Conservation (phyloP, 2,329 filamentous ascomycete genomes). For the Monosporascus sp. region DNA sequence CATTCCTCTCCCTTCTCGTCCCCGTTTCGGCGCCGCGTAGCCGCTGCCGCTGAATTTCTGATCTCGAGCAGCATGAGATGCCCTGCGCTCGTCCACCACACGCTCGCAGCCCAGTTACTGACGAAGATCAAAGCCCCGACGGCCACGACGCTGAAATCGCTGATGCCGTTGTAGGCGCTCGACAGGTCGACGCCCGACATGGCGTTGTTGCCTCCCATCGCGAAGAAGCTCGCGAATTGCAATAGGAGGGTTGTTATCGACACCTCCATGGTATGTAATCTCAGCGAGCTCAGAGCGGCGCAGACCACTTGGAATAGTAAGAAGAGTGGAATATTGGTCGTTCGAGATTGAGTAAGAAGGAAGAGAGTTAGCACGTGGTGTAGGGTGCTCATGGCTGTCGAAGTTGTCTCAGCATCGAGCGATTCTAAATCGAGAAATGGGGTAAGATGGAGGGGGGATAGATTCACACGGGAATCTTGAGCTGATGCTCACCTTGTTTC, state of each 20-base stretch:
- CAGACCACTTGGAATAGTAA: conserved; percentile 64
- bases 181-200: conserved; percentile 95
- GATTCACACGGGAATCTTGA: too few relatives aligned
- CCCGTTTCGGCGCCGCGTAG: conserved; percentile 6
- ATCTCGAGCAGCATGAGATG: conserved; percentile 52
- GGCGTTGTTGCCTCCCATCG: conserved; percentile 84
- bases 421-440: too few relatives aligned
- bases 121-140: conserved; percentile 83
- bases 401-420: too few relatives aligned
- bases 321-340: conserved; percentile 81
- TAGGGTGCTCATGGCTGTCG: conserved; percentile 38
- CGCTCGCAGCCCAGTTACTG: conserved; percentile 84
- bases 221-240: conserved; percentile 82
- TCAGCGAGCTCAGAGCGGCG: conserved; percentile 41
- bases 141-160: conserved; percentile 70
- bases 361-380: conserved; percentile 74
- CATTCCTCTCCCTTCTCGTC: neutral
- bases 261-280: conserved; percentile 52
- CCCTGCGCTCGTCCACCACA: conserved; percentile 77
- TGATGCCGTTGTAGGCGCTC: conserved; percentile 90
- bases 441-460: too few relatives aligned
- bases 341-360: conserved; percentile 79
- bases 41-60: conserved; percentile 3
- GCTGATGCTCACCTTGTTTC: conserved; percentile 21
- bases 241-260: conserved; percentile 70